Conservation (phyloP, 169 alveolate species). For the Cryptosporidium viatorum region DNA sequence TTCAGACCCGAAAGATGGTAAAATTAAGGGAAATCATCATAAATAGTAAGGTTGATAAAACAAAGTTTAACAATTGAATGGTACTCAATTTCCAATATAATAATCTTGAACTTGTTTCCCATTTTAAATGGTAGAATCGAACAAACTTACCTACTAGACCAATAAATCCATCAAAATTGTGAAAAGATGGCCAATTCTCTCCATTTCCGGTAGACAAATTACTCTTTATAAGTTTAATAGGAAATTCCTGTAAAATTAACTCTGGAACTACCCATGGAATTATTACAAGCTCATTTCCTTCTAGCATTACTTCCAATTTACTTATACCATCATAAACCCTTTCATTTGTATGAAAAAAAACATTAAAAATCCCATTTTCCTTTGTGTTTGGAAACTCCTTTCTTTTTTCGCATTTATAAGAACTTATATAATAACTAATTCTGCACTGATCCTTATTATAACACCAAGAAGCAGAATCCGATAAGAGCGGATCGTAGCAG, state of each 20-base stretch:
- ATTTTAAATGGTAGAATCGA: background rate
- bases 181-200: constrained; percentile 71
- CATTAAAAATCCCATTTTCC: background rate
- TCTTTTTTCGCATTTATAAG: constrained; percentile 25
- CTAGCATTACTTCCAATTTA: constrained; percentile 14
- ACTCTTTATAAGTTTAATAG: constrained; percentile 36
- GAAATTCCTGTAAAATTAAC: constrained; percentile 35
- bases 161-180: constrained; percentile 61
- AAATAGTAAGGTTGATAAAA: background rate
- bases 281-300: constrained; percentile 47
- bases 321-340: constrained; percentile 52
- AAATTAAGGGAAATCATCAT: constrained; percentile 75
- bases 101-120: background rate
- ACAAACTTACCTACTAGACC: constrained; percentile 71
- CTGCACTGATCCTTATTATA: constrained; percentile 34
- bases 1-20: constrained; percentile 78
- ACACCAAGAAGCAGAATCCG: constrained; percentile 47
- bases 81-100: background rate
- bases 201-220: constrained; percentile 38
- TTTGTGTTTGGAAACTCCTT: constrained; percentile 27
- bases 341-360: constrained; percentile 18
- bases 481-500: constrained; percentile 44
- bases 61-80: background rate
- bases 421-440: constrained; percentile 1
- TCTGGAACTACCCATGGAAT: constrained; percentile 57